A percentile compares a stretch with the other conserved stretches of the same genome.
These are phyloP conservation scores for Colletotrichum eleusines DNA, from an alignment of 2,329 filamentous ascomycete species.

Conservation along the genomic window DNA sequence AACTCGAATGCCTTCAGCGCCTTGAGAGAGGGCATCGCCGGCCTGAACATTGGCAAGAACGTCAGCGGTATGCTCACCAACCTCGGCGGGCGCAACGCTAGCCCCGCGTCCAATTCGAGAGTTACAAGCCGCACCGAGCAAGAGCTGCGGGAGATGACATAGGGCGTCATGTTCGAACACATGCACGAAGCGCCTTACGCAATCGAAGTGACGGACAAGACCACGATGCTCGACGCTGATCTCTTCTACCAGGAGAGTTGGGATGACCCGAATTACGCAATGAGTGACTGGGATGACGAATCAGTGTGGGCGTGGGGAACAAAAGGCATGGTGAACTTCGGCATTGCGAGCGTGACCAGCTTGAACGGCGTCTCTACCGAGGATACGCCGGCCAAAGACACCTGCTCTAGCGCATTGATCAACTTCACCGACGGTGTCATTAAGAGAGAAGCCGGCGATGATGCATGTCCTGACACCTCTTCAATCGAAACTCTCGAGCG, in stretches of 20 bases:
- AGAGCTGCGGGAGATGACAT: slow-evolving; percentile 61
- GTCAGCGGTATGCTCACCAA: slow-evolving; percentile 58
- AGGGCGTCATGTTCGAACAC: slow-evolving; percentile 55
- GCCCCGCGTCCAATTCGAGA: slow-evolving; percentile 41
- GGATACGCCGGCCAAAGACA: slow-evolving; percentile 3
- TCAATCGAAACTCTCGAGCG: not conserved
- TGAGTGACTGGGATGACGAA: slow-evolving; percentile 15
- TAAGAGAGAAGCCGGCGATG: not conserved
- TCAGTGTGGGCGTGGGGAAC: slow-evolving; percentile 21
- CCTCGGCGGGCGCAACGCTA: slow-evolving; percentile 47
- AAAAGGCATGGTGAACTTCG: slow-evolving; percentile 18
- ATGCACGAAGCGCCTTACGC: slow-evolving; percentile 49
- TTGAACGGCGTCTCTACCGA: not conserved
- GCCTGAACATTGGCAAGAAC: slow-evolving; percentile 62
- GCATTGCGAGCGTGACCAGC: slow-evolving; percentile 23
- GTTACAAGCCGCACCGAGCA: slow-evolving; percentile 50
- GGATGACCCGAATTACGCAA: slow-evolving; percentile 15
- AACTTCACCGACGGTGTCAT: not conserved
- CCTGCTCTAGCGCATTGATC: not conserved
- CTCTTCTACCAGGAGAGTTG: slow-evolving; percentile 18
- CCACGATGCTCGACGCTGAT: slow-evolving; percentile 21
- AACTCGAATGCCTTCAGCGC: slow-evolving; percentile 58
- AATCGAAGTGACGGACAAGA: slow-evolving; percentile 18
- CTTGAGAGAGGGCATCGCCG: slow-evolving; percentile 62
- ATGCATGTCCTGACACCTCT: not conserved